A percentile compares a stretch with the other conserved stretches of the same genome.
Evolutionary conservation across 345 rosid species (phyloP).

Genomic region (Acer negundo): DNA sequence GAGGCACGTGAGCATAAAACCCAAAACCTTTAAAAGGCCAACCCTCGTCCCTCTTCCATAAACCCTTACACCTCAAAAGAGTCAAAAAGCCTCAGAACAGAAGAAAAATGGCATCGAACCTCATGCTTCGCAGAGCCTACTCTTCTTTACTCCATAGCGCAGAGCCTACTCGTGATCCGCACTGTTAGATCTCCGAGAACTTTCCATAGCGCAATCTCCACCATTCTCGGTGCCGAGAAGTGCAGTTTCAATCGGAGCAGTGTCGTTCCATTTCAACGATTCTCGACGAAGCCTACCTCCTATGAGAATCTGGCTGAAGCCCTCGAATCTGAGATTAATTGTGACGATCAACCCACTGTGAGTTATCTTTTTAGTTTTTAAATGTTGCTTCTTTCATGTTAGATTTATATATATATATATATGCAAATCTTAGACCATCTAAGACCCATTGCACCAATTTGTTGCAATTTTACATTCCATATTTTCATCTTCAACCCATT

Average conservation of each 20-base stretch:
- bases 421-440: too few species aligned
- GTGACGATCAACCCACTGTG: conserved; percentile 32
- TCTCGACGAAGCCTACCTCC: conserved; percentile 35
- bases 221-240: conserved; percentile 24
- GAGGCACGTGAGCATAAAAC: conserved; percentile 6
- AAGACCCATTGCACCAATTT: too few species aligned
- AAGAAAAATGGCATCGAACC: conserved; percentile 33
- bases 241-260: conserved; percentile 20
- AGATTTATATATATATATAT: neutral
- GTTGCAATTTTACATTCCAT: too few species aligned
- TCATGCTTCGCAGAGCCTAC: conserved; percentile 50
- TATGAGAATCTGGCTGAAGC: conserved; percentile 45
- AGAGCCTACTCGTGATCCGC: conserved; percentile 48
- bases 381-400: neutral
- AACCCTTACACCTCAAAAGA: conserved; percentile 17
- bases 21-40: neutral
- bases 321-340: conserved; percentile 52
- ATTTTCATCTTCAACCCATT: too few species aligned
- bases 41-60: neutral
- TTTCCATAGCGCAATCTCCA: conserved; percentile 24
- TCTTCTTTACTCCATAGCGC: conserved; percentile 43
- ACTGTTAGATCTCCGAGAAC: conserved; percentile 35
- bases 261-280: conserved; percentile 20
- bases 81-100: neutral
- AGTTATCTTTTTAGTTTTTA: neutral